A percentile compares a stretch with the other conserved stretches of the same genome.
Conservation (phyloP, 2,329 filamentous ascomycete genomes). For the Aaosphaeria arxii region DNA sequence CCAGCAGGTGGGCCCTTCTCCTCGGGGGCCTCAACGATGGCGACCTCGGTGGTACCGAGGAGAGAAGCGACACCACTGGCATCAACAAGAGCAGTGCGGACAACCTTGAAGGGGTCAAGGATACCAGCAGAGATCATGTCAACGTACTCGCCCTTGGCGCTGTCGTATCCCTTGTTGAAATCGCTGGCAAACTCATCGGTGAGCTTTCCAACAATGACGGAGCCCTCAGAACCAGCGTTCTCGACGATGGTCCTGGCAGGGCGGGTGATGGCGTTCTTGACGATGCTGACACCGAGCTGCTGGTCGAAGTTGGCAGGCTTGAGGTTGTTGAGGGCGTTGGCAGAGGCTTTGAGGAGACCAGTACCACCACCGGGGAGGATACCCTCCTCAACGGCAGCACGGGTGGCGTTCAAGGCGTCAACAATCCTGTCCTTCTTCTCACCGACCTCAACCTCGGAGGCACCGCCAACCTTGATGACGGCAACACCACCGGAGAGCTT, state of each 20-base stretch:
- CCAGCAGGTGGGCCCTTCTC: constrained; percentile 67
- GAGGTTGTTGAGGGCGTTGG: constrained; percentile 77
- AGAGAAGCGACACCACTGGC: constrained; percentile 95
- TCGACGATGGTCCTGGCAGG: constrained; percentile 94
- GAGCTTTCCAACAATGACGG: constrained; percentile 96
- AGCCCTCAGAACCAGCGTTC: constrained; percentile 94
- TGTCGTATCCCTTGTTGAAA: constrained; percentile 99
- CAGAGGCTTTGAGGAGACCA: constrained; percentile 93
- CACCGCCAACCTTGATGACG: constrained; percentile 97
- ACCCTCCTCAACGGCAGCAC: constrained; percentile 97
- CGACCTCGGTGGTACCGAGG: constrained; percentile 95
- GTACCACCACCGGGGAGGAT: constrained; percentile 98
- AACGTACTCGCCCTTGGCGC: constrained; percentile 93
- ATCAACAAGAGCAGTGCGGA: constrained; percentile 91
- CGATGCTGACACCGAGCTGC: constrained; percentile 94
- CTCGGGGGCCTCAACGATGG: constrained; percentile 92
- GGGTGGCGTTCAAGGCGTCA: constrained; percentile 95
- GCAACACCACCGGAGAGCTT: constrained; percentile 99
- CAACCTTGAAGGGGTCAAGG: constrained; percentile 98
- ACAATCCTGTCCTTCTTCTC: constrained; percentile 99
- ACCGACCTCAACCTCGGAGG: constrained; percentile 96
- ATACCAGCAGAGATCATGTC: constrained; percentile 98
- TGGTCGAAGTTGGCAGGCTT: constrained; percentile 98
- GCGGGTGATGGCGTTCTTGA: constrained; percentile 97
- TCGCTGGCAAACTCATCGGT: constrained; percentile 87